Conservation (phyloP, 441 rosid species). For the Gossypium davidsonii region DNA sequence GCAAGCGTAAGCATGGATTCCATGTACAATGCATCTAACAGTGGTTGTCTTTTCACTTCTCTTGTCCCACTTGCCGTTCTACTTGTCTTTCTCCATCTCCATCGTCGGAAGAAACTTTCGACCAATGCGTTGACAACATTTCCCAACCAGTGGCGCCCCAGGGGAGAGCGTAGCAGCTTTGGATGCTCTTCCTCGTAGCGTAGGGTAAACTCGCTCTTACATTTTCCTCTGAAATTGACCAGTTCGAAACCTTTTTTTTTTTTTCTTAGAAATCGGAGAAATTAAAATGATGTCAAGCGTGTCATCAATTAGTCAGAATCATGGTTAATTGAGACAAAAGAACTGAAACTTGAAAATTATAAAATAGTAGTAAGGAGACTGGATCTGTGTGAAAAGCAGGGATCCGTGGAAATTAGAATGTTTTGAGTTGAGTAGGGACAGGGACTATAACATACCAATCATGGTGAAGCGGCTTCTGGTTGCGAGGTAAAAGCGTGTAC, state of each 20-base stretch:
- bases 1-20: slow-evolving; percentile 63
- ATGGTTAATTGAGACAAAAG: background rate
- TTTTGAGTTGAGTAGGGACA: background rate
- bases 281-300: background rate
- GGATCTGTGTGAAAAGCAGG: background rate
- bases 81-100: slow-evolving; percentile 34
- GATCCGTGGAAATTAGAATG: background rate
- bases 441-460: background rate
- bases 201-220: background rate
- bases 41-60: slow-evolving; percentile 51
- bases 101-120: slow-evolving; percentile 13
- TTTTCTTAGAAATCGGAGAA: background rate
- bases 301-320: background rate
- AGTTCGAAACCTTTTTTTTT: background rate
- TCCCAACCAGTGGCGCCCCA: background rate
- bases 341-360: background rate
- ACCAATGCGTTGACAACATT: background rate
- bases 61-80: slow-evolving; percentile 77
- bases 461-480: background rate
- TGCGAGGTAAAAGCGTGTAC: background rate
- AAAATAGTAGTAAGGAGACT: too few relatives aligned
- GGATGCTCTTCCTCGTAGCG: background rate
- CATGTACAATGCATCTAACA: slow-evolving; percentile 58
- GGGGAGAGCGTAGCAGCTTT: background rate
- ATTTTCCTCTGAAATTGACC: background rate